A percentile compares a stretch with the other conserved stretches of the same genome.
Conservation (phyloP, 176 grass and related monocot genomes). For the Panicum miliaceum region DNA sequence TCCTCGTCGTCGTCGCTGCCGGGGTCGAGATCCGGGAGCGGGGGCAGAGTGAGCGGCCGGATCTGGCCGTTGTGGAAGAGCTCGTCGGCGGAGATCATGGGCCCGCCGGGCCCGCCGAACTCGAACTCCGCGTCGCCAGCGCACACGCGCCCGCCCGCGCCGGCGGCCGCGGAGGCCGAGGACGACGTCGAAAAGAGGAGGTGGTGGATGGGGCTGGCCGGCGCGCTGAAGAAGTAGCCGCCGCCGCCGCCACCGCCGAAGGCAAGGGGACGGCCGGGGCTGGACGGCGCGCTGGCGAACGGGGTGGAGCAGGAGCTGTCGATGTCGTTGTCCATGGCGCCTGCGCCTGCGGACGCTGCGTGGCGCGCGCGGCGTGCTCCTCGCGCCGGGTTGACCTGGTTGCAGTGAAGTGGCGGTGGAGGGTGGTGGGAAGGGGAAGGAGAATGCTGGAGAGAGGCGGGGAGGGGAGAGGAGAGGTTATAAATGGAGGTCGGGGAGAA, state of each 20-base stretch:
- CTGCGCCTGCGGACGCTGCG: not conserved
- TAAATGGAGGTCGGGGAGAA: slow-evolving; percentile 51
- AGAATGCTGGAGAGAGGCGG: slow-evolving; percentile 26
- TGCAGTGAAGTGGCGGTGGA: slow-evolving; percentile 18
- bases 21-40: slow-evolving; percentile 63
- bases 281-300: slow-evolving; percentile 73
- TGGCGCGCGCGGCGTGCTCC: not conserved
- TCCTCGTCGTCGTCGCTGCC: slow-evolving; percentile 50
- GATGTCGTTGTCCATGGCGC: slow-evolving; percentile 64
- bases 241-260: slow-evolving; percentile 30
- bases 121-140: slow-evolving; percentile 71
- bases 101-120: slow-evolving; percentile 59
- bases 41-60: slow-evolving; percentile 80
- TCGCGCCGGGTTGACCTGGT: not conserved
- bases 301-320: slow-evolving; percentile 82
- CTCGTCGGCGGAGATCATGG: slow-evolving; percentile 95
- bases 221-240: slow-evolving; percentile 94
- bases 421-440: slow-evolving; percentile 4
- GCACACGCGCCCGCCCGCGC: not conserved
- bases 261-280: slow-evolving; percentile 54
- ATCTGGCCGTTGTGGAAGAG: slow-evolving; percentile 97
- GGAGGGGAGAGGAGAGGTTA: slow-evolving; percentile 41
- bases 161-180: not conserved
- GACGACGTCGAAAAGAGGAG: slow-evolving; percentile 61
- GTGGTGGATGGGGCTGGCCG: slow-evolving; percentile 95